Evolutionary conservation across 2,329 filamentous ascomycete genomes (phyloP).

Genomic region (Nakataea oryzae): DNA sequence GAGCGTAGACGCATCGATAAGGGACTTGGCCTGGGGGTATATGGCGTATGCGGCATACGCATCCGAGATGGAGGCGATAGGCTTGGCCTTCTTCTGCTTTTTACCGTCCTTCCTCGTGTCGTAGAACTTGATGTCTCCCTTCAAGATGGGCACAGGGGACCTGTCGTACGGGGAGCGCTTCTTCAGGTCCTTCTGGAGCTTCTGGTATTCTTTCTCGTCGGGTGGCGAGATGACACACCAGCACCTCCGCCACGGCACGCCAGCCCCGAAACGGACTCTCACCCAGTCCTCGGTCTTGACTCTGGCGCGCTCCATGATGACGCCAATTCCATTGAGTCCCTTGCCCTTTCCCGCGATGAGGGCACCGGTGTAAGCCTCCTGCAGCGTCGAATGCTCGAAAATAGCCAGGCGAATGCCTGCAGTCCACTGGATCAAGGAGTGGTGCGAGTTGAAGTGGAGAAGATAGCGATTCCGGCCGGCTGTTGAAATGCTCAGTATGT

Average conservation of each 20-base stretch:
- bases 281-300: constrained; percentile 86
- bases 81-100: constrained; percentile 81
- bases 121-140: constrained; percentile 91
- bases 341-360: constrained; percentile 93
- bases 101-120: constrained; percentile 65
- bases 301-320: constrained; percentile 73
- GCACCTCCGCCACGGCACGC: constrained; percentile 90
- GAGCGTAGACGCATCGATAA: constrained; percentile 90
- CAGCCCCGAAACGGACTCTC: constrained; percentile 86
- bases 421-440: constrained; percentile 92
- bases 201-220: constrained; percentile 84
- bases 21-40: constrained; percentile 85
- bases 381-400: constrained; percentile 85
- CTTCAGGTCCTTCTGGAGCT: constrained; percentile 73
- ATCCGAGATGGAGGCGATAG: constrained; percentile 85
- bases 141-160: constrained; percentile 53
- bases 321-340: constrained; percentile 75
- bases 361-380: constrained; percentile 94
- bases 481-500: constrained; percentile 91
- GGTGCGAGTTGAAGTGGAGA: constrained; percentile 89
- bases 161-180: constrained; percentile 76
- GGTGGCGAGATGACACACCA: constrained; percentile 94
- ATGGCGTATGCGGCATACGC: constrained; percentile 91
- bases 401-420: constrained; percentile 87
- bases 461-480: constrained; percentile 93